Percentiles rank a stretch among this genome's conserved stretches.
Conservation (phyloP, 106 monocot genomes). For the Dactylorhiza incarnata region DNA sequence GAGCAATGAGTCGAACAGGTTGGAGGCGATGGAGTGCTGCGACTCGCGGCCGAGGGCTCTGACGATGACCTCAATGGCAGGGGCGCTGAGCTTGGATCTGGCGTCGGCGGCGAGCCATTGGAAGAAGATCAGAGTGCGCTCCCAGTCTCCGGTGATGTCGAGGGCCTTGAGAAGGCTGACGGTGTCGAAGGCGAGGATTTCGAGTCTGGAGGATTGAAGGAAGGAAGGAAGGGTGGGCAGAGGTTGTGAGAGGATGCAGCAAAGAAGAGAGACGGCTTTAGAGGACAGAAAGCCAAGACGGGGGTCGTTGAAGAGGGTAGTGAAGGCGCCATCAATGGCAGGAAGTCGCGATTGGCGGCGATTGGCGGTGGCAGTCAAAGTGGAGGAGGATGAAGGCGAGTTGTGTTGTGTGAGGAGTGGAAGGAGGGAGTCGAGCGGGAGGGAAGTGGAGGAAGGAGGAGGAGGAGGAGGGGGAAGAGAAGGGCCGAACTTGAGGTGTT, state of each 20-base stretch:
- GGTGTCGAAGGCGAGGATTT: constrained; percentile 24
- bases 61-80: constrained; percentile 47
- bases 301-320: not conserved
- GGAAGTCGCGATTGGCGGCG: not conserved
- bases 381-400: constrained; percentile 12
- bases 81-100: constrained; percentile 28
- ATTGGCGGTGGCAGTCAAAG: not conserved
- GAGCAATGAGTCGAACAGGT: constrained; percentile 47
- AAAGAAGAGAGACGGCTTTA: constrained; percentile 44
- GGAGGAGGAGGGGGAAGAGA: constrained; percentile 51
- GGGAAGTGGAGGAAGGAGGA: constrained; percentile 27
- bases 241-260: constrained; percentile 28
- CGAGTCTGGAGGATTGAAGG: constrained; percentile 23
- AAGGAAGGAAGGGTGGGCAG: constrained; percentile 14
- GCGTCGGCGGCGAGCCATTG: constrained; percentile 33
- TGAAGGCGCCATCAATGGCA: not conserved
- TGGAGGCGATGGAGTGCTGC: constrained; percentile 51
- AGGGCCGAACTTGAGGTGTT: constrained; percentile 44
- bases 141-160: constrained; percentile 44
- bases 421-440: constrained; percentile 75
- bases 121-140: constrained; percentile 47
- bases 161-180: constrained; percentile 44
- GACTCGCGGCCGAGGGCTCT: constrained; percentile 44
- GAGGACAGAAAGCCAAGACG: constrained; percentile 46
- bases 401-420: constrained; percentile 36